Evolutionary conservation across 139 green algal species (phyloP), one percentile per base, ranked within the genome.

Genomic region (Chlamydomonas sphaeroides): DNA sequence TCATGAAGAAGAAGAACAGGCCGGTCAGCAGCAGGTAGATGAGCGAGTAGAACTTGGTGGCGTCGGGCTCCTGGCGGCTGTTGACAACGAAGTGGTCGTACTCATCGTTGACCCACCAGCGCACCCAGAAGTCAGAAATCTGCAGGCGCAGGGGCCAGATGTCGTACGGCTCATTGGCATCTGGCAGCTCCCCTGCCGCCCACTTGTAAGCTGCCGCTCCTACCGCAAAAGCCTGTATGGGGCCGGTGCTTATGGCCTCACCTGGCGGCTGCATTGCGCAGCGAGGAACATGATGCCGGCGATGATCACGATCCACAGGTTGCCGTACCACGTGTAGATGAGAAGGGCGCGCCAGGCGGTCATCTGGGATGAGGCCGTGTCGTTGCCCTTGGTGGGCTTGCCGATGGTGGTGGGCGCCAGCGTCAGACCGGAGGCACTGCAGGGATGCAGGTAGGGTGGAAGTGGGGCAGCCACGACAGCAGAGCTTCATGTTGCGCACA

Each of bases 221-320:
- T n/a, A n/a, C n/a, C n/a, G n/a, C n/a, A n/a, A n/a, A n/a, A n/a
- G n/a, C n/a, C n/a, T n/a, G n/a, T n/a, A n/a, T n/a, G n/a, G n/a
- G n/a, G n/a, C n/a, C n/a, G n/a, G n/a, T n/a, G n/a, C n/a, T n/a
- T n/a, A n/a, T n/a, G n/a, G n/a, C n/a, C n/a, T n/a, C n/a, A n/a
- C n/a, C 74, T 79, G 90, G 78, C 90, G 88, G 33, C 75, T 86
- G 67, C 66, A 72, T 86, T 93, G 90, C 45, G 83, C 73, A 45
- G 78, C 59, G 21, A 93, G 80, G 88, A 91, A 91, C 84, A 87
- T 90, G 51, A 91, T 74, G 69, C 90, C 67, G 61, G 67, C 87
- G 76, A 78, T 33, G 56, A 23, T 11, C 1, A 21, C n/a, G 26
- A 66, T 14, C n/a, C 1, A 21, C n/a, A 39, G 74, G 67, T 79